Evolutionary conservation across 1,284 basidiomycete species (phyloP), one percentile per base, ranked within the genome.

Genomic region (Ceratobasidium sp.): DNA sequence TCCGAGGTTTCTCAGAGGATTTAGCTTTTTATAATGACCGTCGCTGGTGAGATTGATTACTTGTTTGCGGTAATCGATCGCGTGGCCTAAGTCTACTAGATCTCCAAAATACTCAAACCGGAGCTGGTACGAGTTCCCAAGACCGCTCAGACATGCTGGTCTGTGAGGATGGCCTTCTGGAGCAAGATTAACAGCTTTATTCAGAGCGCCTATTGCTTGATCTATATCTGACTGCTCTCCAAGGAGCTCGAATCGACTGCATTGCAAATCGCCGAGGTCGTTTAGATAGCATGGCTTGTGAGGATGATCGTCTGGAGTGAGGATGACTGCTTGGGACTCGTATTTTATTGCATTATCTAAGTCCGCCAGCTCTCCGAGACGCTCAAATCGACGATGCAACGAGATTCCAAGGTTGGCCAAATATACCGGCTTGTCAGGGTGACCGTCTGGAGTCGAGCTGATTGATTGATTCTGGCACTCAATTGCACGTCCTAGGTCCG

Each of bases 1-100:
- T n/a, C 65, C 65, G 8, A 70, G 26, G n/a, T 55, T 69, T 12
- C 8, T 14, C 21, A 69, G 23, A 50, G n/a, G n/a, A n/a, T n/a
- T n/a, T n/a, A n/a, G n/a, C n/a, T n/a, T n/a, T n/a, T n/a, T n/a
- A n/a, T n/a, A n/a, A n/a, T n/a, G n/a, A n/a, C n/a, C n/a, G n/a
- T n/a, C n/a, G n/a, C n/a, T n/a, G n/a, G n/a, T n/a, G n/a, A n/a
- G n/a, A n/a, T n/a, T n/a, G n/a, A n/a, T n/a, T n/a, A n/a, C n/a
- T n/a, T n/a, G n/a, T n/a, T n/a, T n/a, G n/a, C n/a, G n/a, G n/a
- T n/a, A n/a, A n/a, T n/a, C n/a, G n/a, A n/a, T n/a, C n/a, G n/a
- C n/a, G n/a, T n/a, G n/a, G n/a, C n/a, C n/a, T n/a, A n/a, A n/a
- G n/a, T n/a, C n/a, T n/a, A n/a, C n/a, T n/a, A n/a, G n/a, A n/a